Base-by-base conservation (phyloP, 306 rosid genomes). In the Cyamopsis tetragonoloba region DNA sequence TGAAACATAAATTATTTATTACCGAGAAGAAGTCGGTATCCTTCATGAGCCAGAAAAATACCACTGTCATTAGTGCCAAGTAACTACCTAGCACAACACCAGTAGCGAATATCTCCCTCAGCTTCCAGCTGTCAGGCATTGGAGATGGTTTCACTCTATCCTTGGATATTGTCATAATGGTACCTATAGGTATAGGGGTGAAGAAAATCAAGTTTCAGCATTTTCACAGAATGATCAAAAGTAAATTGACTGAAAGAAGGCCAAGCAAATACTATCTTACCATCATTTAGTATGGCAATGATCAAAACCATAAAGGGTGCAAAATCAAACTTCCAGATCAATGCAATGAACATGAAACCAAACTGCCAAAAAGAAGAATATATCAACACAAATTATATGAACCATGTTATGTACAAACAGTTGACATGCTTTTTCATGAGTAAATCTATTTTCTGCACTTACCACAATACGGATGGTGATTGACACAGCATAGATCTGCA, bases 391-490 rank as follows among this genome's bases (percentile, higher is more conserved):
- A 32, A 62, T 35, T 58, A 49, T 37, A 51, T 57, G 77, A 62
- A 17, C 65, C 14, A 2, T 14, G 51, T n/a, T 3, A 23, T 7
- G 15, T 49, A 30, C 5, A 23, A 39, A 44, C 49, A 18, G 78
- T 66, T 30, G 41, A 23, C n/a, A 23, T 32, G 31, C 20, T 17
- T 61, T 13, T 60, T 44, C 49, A n/a, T 12, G 12, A 13, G 48
- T 4, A 37, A 43, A 53, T 20, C 13, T 56, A 11, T 24, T 44
- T 58, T 48, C 41, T 56, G 66, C 44, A 86, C 89, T 77, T 83
- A 93, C 99, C 96, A 93, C 99, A 75, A 93, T 93, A 80, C 99
- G 93, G 28, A 93, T 93, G 73, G 99, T 93, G 76, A 93, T 93
- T 59, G 97, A 93, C 82, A 93, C 99, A 11, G 99, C 99, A 77